Evolutionary conservation across 345 rosid species (phyloP).

Genomic region (Aethionema arabicum): DNA sequence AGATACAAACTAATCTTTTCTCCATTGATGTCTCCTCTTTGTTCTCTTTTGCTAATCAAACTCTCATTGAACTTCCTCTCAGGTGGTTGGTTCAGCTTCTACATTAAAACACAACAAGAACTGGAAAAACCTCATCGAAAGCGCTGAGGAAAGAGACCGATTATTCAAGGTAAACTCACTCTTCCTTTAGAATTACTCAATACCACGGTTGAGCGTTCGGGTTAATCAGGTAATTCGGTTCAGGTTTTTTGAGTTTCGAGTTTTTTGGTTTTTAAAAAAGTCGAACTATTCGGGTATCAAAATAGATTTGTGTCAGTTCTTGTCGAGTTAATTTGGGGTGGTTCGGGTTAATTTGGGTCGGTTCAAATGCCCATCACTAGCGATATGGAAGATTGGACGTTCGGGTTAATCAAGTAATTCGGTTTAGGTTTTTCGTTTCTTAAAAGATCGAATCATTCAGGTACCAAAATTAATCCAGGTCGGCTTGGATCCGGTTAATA

Average conservation of each 20-base stretch:
- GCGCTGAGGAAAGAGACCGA: constrained; percentile 62
- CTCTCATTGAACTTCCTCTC: constrained; percentile 22
- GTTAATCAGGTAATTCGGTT: not conserved
- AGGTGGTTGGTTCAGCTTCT: constrained; percentile 93
- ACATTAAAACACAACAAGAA: constrained; percentile 70
- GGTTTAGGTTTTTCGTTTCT: too few species aligned
- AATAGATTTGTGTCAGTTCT: too few species aligned
- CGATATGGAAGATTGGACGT: too few species aligned
- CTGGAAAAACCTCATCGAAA: constrained; percentile 74
- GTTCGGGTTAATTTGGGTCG: too few species aligned
- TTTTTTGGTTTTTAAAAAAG: too few species aligned
- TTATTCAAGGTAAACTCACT: constrained; percentile 55
- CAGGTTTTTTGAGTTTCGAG: not conserved
- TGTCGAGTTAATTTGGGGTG: too few species aligned
- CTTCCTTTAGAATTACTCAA: not conserved
- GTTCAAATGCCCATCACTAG: too few species aligned
- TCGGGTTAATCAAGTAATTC: too few species aligned
- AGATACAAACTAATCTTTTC: constrained; percentile 14
- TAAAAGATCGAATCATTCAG: too few species aligned
- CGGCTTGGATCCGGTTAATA: too few species aligned
- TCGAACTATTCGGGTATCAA: too few species aligned
- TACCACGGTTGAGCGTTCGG: not conserved
- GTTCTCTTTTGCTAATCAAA: constrained; percentile 2
- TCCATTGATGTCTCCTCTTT: not conserved
- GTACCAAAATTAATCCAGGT: too few species aligned